Percentiles rank a stretch among this genome's conserved stretches.
Conservation (phyloP, 208 protist species). For the Trypanosoma rangeli region DNA sequence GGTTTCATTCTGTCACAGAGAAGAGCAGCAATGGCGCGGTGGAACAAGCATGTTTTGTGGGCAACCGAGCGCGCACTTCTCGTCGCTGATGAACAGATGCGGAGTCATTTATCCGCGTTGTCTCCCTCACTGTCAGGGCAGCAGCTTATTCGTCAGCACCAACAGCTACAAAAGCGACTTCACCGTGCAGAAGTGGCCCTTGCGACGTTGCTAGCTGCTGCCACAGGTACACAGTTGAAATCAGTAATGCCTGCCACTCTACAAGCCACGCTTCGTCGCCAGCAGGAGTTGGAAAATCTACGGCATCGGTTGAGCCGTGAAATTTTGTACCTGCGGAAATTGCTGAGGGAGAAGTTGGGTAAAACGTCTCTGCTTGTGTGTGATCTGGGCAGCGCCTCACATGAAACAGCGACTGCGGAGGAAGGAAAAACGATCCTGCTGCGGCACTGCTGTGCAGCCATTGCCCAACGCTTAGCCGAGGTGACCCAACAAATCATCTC, state of each 20-base stretch:
- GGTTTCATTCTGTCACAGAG: background rate
- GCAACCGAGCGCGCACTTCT: constrained; percentile 20
- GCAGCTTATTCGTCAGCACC: constrained; percentile 6
- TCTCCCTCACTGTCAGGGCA: background rate
- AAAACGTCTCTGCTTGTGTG: background rate
- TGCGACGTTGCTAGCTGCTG: constrained; percentile 16
- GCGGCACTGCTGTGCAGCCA: constrained; percentile 20
- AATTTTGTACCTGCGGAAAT: constrained; percentile 49
- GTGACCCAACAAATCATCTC: constrained; percentile 9
- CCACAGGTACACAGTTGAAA: constrained; percentile 27
- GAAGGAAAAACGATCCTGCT: constrained; percentile 20
- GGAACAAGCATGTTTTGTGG: constrained; percentile 11
- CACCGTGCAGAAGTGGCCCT: constrained; percentile 16
- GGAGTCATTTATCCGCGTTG: constrained; percentile 1
- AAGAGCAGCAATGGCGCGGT: background rate
- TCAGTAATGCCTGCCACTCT: constrained; percentile 18
- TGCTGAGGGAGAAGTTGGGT: constrained; percentile 12
- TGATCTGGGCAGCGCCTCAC: background rate
- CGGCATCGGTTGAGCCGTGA: constrained; percentile 36
- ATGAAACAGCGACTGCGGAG: background rate
- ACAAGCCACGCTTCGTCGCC: constrained; percentile 22
- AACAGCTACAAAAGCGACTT: constrained; percentile 18
- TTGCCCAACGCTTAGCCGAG: constrained; percentile 1
- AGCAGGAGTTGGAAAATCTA: constrained; percentile 27
- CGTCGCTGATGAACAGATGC: constrained; percentile 23